phyloP scores from a whole-genome alignment of 2,329 filamentous ascomycete genomes.

The Aplosporella prunicola region DNA sequence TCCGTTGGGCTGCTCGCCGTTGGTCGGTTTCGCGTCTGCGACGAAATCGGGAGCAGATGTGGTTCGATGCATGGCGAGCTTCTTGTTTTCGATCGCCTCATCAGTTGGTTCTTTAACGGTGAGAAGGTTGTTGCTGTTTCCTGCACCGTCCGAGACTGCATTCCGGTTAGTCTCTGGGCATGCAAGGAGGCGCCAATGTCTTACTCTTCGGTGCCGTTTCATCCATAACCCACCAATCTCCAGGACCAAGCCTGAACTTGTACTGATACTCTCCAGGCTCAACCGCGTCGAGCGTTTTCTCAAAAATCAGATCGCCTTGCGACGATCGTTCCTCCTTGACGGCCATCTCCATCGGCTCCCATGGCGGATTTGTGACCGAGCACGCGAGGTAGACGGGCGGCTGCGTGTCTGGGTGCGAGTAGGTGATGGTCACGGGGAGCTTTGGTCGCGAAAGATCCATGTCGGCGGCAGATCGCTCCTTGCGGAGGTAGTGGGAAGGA shows the following conservation, averaged over 20 bases:
- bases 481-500: constrained; percentile 6
- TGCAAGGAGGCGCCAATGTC: neutral
- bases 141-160: constrained; percentile 42
- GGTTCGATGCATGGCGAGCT: neutral
- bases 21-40: neutral
- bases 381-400: constrained; percentile 65
- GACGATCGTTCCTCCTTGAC: constrained; percentile 35
- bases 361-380: constrained; percentile 57
- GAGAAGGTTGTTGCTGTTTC: constrained; percentile 47
- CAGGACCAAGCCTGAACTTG: constrained; percentile 60
- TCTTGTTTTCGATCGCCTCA: neutral
- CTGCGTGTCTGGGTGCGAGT: constrained; percentile 48
- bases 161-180: constrained; percentile 15
- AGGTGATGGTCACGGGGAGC: constrained; percentile 47
- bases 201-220: constrained; percentile 52
- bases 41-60: constrained; percentile 3
- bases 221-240: constrained; percentile 62
- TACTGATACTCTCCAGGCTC: constrained; percentile 58
- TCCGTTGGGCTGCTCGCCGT: no score
- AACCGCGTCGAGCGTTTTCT: constrained; percentile 45
- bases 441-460: constrained; percentile 10
- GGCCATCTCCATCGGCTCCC: constrained; percentile 59
- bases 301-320: constrained; percentile 49
- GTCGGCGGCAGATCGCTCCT: neutral
- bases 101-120: constrained; percentile 21